Conservation (phyloP, 208 protist species). For the Vickermania ingenoplastis region DNA sequence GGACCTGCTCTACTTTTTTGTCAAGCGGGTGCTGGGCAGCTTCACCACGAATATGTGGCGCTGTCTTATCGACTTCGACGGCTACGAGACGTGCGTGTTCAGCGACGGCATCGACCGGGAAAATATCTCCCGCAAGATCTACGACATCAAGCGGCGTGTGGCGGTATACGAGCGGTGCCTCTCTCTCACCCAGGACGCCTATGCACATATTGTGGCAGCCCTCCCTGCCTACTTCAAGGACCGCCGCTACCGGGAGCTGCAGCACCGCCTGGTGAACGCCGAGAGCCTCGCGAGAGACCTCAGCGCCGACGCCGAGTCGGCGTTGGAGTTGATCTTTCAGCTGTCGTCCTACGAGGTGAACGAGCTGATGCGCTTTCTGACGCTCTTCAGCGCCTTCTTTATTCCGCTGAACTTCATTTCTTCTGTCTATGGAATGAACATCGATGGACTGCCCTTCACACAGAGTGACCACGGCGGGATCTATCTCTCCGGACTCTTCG, state of each 20-base stretch:
- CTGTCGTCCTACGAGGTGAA: constrained; percentile 80
- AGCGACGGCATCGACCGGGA: constrained; percentile 28
- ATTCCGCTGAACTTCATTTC: constrained; percentile 80
- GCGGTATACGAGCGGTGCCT: constrained; percentile 60
- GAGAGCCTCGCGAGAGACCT: constrained; percentile 59
- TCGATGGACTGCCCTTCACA: constrained; percentile 52
- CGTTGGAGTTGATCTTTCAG: constrained; percentile 70
- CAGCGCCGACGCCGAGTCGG: constrained; percentile 58
- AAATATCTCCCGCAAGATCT: constrained; percentile 55
- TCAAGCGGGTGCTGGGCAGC: constrained; percentile 52
- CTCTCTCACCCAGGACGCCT: constrained; percentile 57
- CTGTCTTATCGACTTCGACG: constrained; percentile 74
- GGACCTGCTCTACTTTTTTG: constrained; percentile 43
- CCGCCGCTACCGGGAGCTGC: constrained; percentile 65
- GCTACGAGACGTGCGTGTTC: constrained; percentile 62
- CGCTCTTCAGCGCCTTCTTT: constrained; percentile 80
- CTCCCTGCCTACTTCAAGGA: constrained; percentile 27
- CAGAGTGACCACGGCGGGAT: constrained; percentile 32
- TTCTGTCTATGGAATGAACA: constrained; percentile 82
- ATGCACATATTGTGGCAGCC: constrained; percentile 36
- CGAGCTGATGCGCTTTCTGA: constrained; percentile 81
- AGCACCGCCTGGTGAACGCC: constrained; percentile 60
- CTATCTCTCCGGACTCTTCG: constrained; percentile 11
- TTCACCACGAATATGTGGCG: constrained; percentile 41
- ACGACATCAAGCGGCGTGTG: constrained; percentile 75